A percentile compares a stretch with the other conserved stretches of the same genome.
Conservation (phyloP, 73 alveolate genomes). For the Paramecium pentaurelia region DNA sequence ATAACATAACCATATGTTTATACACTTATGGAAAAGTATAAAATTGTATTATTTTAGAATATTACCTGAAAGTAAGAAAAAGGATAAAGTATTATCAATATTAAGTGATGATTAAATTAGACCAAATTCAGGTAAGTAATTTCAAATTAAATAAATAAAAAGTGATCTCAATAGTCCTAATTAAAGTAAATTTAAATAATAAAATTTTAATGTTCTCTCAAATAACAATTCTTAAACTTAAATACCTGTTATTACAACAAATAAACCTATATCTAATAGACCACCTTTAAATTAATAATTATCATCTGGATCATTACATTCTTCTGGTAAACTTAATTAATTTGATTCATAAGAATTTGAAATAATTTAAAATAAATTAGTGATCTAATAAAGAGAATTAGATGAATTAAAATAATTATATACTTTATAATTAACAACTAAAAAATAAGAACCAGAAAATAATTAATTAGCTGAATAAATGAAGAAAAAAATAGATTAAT, state of each 20-base stretch:
- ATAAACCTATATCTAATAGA: background rate
- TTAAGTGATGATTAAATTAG: background rate
- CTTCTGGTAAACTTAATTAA: background rate
- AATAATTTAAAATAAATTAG: background rate
- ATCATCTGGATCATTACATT: background rate
- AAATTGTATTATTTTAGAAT: background rate
- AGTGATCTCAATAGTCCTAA: background rate
- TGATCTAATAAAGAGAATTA: background rate
- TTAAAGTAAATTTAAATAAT: background rate
- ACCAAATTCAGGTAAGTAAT: background rate
- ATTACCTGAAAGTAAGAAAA: background rate
- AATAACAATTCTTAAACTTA: background rate
- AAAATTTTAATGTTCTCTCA: background rate
- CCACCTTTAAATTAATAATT: background rate
- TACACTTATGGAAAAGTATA: background rate
- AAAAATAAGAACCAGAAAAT: background rate
- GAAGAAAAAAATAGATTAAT: background rate
- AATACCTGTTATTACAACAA: background rate
- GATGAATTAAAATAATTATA: background rate
- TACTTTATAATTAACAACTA: background rate
- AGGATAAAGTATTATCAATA: background rate
- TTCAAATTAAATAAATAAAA: background rate
- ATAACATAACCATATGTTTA: background rate
- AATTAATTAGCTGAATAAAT: background rate
- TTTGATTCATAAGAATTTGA: slow-evolving; percentile 19